Evolutionary conservation across 1,139 yeast species (phyloP), one percentile per base, ranked within the genome.

Genomic region (Pneumocystis carinii): DNA sequence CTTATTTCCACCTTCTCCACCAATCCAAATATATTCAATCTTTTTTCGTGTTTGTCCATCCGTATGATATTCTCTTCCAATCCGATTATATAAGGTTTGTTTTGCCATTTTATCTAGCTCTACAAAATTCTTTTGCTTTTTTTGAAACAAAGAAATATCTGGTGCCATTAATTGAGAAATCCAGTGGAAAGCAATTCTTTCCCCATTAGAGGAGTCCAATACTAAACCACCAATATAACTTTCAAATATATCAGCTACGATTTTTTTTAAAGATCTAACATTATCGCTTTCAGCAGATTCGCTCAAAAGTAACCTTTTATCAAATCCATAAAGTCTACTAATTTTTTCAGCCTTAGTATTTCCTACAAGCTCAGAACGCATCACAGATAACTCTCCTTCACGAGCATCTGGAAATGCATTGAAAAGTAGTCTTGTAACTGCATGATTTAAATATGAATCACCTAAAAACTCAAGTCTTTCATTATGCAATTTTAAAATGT

Each of bases 391-490:
- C 59, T 83, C 85, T 53, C 98, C 98, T 77, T 94, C 98, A 29
- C 84, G 77, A 55, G 84, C 85, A 61, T 79, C 75, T 0, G 95
- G 92, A 69, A 85, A 86, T 65, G 81, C 75, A 41, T 80, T 78
- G 70, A 80, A 89, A 24, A 89, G 78, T 61, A 89, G 78, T 66
- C 82, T 76, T 0, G 97, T 86, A 61, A 87, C 84, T 59, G 86
- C 77, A 66, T 82, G 82, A 71, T 90, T 88, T 67, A 92, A 76
- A 24, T 90, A 82, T 0, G 97, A 85, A 74, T 94, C 99, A 27
- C 99, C 99, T 59, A 90, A 75, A 71, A 90, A 94, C 74, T 94
- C 99, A 55, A 92, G 77, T 63, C 98, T 79, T 76, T 94, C 98
- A 73, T 92, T 90, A 71, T 90, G 92, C 29, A 48, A 10, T 12